Conservation (phyloP, 176 grass and related monocot genomes). For the Musa itinerans region DNA sequence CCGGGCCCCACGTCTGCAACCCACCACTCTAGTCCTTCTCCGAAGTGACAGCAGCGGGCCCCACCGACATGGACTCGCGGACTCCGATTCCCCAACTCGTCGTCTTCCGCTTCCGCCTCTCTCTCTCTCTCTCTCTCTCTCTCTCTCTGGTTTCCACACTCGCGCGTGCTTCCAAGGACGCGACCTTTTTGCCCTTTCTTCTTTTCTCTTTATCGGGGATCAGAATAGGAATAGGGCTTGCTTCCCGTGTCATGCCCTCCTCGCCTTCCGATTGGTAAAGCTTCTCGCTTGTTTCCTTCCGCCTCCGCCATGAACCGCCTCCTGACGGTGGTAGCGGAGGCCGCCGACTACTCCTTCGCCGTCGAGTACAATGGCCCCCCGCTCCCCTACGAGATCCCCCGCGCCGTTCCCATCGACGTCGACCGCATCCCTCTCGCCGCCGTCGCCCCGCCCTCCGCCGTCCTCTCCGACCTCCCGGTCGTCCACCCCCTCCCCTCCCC, state of each 20-base stretch:
- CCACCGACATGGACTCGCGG: not conserved
- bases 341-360: slow-evolving; percentile 15
- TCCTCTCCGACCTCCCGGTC: slow-evolving; percentile 51
- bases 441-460: slow-evolving; percentile 14
- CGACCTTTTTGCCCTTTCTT: not conserved
- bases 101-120: not conserved
- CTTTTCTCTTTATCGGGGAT: not conserved
- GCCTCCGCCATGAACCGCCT: not conserved
- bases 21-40: no score
- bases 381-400: not conserved
- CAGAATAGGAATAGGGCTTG: no score
- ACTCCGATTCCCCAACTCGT: not conserved
- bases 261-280: no score
- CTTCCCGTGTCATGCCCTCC: no score
- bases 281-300: no score
- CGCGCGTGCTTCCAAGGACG: not conserved
- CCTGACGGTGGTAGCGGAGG: not conserved
- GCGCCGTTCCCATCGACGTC: slow-evolving; percentile 7
- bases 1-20: no score
- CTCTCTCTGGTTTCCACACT: no score
- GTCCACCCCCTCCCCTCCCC: slow-evolving; percentile 63
- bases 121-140: not conserved
- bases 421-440: slow-evolving; percentile 2
- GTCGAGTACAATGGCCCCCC: slow-evolving; percentile 10
- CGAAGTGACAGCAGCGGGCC: no score